Evolutionary conservation across 2,329 filamentous ascomycete genomes (phyloP).

Genomic region (Sporothrix phasma): DNA sequence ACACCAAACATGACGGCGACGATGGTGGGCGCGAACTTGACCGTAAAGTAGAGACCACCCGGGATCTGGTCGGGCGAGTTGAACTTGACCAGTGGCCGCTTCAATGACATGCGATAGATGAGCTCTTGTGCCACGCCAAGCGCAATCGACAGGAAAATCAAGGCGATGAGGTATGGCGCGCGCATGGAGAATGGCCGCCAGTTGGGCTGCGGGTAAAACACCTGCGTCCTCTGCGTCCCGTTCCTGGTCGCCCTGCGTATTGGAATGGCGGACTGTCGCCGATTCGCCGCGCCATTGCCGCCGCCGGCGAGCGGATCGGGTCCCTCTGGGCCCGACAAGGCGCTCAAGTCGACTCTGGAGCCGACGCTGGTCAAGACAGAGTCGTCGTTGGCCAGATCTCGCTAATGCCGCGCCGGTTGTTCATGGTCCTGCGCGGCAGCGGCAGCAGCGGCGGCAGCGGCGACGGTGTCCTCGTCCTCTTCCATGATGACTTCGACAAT

Average conservation of each 20-base stretch:
- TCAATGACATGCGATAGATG: constrained; percentile 40
- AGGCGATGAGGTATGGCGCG: constrained; percentile 46
- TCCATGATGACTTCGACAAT: constrained; percentile 49
- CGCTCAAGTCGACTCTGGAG: constrained; percentile 41
- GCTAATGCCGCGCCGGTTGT: neutral
- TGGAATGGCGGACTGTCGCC: constrained; percentile 30
- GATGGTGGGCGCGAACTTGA: constrained; percentile 55
- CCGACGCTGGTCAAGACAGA: neutral
- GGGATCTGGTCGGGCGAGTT: constrained; percentile 39
- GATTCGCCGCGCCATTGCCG: constrained; percentile 18
- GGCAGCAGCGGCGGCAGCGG: constrained; percentile 20
- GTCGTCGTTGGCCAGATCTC: neutral
- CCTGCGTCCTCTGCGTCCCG: constrained; percentile 30
- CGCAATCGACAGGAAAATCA: constrained; percentile 44
- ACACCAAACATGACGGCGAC: constrained; percentile 53
- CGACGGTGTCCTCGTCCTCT: constrained; percentile 11
- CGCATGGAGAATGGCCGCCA: constrained; percentile 59
- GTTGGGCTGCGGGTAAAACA: constrained; percentile 54
- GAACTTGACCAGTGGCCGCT: constrained; percentile 40
- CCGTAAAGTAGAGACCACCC: constrained; percentile 45
- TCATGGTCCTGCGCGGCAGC: constrained; percentile 26
- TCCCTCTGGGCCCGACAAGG: constrained; percentile 35
- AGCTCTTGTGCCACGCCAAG: constrained; percentile 46
- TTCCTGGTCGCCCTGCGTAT: constrained; percentile 22
- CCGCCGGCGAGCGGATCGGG: constrained; percentile 11